Conservation (phyloP, 371 early-diverging fungal species). For the Actinomortierella wolfii region DNA sequence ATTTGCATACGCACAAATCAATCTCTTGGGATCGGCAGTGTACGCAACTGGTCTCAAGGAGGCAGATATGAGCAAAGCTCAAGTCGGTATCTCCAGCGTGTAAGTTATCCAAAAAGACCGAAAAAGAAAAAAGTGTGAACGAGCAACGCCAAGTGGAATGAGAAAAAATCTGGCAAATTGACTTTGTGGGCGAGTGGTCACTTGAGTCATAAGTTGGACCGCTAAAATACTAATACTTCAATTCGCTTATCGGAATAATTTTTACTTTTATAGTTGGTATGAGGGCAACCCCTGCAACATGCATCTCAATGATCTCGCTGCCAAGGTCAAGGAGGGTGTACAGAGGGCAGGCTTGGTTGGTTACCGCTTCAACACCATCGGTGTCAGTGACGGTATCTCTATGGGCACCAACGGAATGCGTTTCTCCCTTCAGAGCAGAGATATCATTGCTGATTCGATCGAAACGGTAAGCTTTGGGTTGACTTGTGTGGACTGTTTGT, state of each 20-base stretch:
- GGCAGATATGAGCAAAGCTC: constrained; percentile 82
- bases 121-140: background rate
- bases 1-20: background rate
- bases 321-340: constrained; percentile 91
- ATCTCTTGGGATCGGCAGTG: constrained; percentile 52
- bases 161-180: no score
- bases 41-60: constrained; percentile 90
- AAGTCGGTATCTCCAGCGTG: constrained; percentile 94
- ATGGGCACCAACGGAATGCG: constrained; percentile 97
- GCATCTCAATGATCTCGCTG: constrained; percentile 92
- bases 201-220: constrained; percentile 3
- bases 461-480: constrained; percentile 75
- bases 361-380: constrained; percentile 96
- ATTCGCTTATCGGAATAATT: constrained; percentile 8
- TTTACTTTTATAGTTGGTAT: constrained; percentile 73
- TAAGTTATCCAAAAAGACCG: constrained; percentile 51
- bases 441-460: constrained; percentile 97
- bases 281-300: constrained; percentile 99
- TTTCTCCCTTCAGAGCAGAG: constrained; percentile 94
- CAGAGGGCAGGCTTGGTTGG: constrained; percentile 87
- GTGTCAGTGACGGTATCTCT: constrained; percentile 96
- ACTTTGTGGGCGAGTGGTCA: constrained; percentile 30
- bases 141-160: background rate
- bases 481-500: background rate
- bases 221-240: constrained; percentile 9